These are phyloP conservation scores for Theobroma grandiflorum DNA, from an alignment of 441 rosid genomes.

Conservation along the genomic window DNA sequence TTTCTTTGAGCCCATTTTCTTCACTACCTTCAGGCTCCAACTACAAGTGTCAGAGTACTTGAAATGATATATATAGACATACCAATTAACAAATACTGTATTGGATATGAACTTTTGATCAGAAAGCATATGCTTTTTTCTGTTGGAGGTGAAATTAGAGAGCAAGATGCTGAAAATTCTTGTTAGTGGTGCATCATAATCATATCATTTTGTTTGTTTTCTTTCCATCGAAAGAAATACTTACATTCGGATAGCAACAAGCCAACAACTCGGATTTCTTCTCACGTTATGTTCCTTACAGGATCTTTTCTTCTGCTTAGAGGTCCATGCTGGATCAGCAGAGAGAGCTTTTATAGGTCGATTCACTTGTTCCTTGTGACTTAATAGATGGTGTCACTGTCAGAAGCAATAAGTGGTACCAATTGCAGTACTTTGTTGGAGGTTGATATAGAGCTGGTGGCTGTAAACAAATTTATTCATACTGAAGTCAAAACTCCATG, in stretches of 20 bases:
- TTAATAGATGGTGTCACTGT: neutral
- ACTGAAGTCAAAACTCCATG: neutral
- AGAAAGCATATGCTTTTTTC: slow-evolving; percentile 5
- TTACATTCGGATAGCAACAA: neutral
- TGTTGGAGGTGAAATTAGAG: slow-evolving; percentile 9
- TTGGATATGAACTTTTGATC: neutral
- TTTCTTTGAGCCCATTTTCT: slow-evolving; percentile 35
- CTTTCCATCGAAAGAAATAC: neutral
- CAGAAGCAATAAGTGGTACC: neutral
- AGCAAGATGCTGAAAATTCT: neutral
- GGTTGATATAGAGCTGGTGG: neutral
- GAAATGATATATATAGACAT: too few species aligned
- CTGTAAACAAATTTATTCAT: too few species aligned
- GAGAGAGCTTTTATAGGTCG: slow-evolving; percentile 18
- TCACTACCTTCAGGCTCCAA: neutral
- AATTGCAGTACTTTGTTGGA: neutral
- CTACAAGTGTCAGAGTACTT: neutral
- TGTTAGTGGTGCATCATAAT: slow-evolving; percentile 17
- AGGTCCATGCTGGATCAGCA: neutral
- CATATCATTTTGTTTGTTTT: neutral
- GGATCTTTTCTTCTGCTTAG: neutral
- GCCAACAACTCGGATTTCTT: neutral
- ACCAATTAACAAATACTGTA: neutral
- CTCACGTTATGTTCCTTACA: neutral
- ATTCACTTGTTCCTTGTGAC: slow-evolving; percentile 21